Evolutionary conservation across 345 rosid species (phyloP).

Genomic region (Heritiera littoralis): DNA sequence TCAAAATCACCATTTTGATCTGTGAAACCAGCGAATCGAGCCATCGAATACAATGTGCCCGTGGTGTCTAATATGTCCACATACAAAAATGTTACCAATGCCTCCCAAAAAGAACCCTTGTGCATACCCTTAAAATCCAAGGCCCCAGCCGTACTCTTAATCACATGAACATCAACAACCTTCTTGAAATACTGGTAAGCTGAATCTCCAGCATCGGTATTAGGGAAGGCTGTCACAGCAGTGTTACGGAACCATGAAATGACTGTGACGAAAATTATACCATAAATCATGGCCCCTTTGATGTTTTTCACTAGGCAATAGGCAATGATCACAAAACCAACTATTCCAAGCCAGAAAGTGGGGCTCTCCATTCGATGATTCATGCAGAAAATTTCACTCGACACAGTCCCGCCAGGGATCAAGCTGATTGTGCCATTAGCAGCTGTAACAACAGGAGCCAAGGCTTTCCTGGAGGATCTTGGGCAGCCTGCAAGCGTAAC

Average conservation of each 20-base stretch:
- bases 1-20: slow-evolving; percentile 64
- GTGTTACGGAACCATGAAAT: slow-evolving; percentile 90
- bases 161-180: slow-evolving; percentile 67
- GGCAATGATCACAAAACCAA: slow-evolving; percentile 80
- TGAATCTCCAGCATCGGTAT: slow-evolving; percentile 49
- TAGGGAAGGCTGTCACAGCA: slow-evolving; percentile 68
- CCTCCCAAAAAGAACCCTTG: slow-evolving; percentile 75
- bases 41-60: slow-evolving; percentile 85
- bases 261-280: slow-evolving; percentile 74
- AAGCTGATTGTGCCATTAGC: slow-evolving; percentile 65
- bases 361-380: slow-evolving; percentile 71
- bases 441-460: slow-evolving; percentile 64
- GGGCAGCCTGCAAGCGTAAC: slow-evolving; percentile 88
- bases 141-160: slow-evolving; percentile 70
- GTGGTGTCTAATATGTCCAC: slow-evolving; percentile 85
- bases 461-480: slow-evolving; percentile 45
- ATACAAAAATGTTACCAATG: slow-evolving; percentile 68
- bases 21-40: slow-evolving; percentile 69
- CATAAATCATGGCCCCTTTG: slow-evolving; percentile 82
- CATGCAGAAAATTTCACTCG: slow-evolving; percentile 59
- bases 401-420: slow-evolving; percentile 57
- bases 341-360: slow-evolving; percentile 73
- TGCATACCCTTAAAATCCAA: slow-evolving; percentile 57
- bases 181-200: slow-evolving; percentile 72
- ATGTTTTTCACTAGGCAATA: slow-evolving; percentile 67